phyloP scores from a whole-genome alignment of 2,329 filamentous ascomycete species.

The Fusarium sp. region DNA sequence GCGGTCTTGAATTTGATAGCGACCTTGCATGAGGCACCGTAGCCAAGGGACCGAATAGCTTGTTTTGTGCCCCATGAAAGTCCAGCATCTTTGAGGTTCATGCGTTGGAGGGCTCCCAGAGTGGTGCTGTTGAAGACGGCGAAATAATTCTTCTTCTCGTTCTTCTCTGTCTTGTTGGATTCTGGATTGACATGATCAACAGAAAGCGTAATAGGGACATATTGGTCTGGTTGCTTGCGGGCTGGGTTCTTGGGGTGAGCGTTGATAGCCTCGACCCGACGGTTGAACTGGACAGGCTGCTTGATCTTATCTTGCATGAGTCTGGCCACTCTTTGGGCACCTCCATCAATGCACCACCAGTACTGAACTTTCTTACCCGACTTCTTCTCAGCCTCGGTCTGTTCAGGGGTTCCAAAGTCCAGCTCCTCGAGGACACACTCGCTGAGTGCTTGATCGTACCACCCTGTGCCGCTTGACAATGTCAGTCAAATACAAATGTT shows the following conservation, averaged over 20 bases:
- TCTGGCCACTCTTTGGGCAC: slow-evolving; percentile 17
- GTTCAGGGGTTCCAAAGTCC: neutral
- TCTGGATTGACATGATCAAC: too few species aligned
- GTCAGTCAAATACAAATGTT: too few species aligned
- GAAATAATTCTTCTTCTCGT: slow-evolving; percentile 8
- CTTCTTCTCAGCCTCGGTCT: too few species aligned
- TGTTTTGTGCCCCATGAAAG: slow-evolving; percentile 5
- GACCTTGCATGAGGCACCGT: slow-evolving; percentile 14
- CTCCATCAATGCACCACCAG: slow-evolving; percentile 21
- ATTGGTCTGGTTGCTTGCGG: too few species aligned
- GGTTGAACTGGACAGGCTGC: neutral
- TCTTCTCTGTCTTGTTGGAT: neutral
- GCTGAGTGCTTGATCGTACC: slow-evolving; percentile 22
- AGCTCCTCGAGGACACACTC: slow-evolving; percentile 20
- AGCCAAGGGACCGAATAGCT: slow-evolving; percentile 19
- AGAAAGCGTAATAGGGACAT: too few species aligned
- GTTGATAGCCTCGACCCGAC: neutral
- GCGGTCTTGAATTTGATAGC: slow-evolving; percentile 19
- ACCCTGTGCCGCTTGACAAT: slow-evolving; percentile 3
- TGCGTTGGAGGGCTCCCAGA: slow-evolving; percentile 1
- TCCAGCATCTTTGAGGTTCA: neutral
- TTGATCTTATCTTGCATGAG: slow-evolving; percentile 5
- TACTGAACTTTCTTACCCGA: neutral
- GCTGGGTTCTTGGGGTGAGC: neutral
- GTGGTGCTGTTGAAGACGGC: slow-evolving; percentile 15